Percentiles rank a stretch among this genome's conserved stretches.
Conservation (phyloP, 371 early-diverging fungal genomes). For the Mortierella sp. region DNA sequence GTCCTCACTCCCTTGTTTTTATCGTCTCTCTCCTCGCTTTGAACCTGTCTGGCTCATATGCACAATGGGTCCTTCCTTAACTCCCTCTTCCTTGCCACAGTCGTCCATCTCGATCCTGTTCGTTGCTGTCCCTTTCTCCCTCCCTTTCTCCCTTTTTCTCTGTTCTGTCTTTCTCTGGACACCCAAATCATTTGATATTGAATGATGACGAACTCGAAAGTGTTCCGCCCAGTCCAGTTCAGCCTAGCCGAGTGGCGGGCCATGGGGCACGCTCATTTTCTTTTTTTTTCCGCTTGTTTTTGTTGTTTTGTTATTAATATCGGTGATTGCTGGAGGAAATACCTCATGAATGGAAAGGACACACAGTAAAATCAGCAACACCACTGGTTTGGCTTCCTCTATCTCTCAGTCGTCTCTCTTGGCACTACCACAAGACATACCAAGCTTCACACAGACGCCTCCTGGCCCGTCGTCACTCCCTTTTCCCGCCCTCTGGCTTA, state of each 20-base stretch:
- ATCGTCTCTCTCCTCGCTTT: not conserved
- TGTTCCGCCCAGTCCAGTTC: not conserved
- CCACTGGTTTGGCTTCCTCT: not conserved
- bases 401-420: not conserved
- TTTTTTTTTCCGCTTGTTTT: conserved; percentile 3
- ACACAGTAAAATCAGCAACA: not conserved
- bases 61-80: not conserved
- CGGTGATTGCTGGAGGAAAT: conserved; percentile 9
- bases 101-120: not conserved
- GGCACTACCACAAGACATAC: not conserved
- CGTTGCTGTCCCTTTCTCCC: not conserved
- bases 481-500: not conserved
- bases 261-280: conserved; percentile 2
- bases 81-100: not conserved
- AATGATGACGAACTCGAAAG: not conserved
- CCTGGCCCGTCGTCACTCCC: not conserved
- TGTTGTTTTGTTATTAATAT: conserved; percentile 17
- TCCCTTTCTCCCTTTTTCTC: not conserved
- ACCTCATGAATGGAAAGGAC: conserved; percentile 30
- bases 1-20: not conserved
- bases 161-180: not conserved
- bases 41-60: conserved; percentile 8
- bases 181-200: not conserved
- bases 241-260: conserved; percentile 9
- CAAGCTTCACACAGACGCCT: not conserved